A percentile compares a stretch with the other conserved stretches of the same genome.
phyloP scores from a whole-genome alignment of 495 filamentous ascomycete genomes.

The Hypoxylon cercidicola region DNA sequence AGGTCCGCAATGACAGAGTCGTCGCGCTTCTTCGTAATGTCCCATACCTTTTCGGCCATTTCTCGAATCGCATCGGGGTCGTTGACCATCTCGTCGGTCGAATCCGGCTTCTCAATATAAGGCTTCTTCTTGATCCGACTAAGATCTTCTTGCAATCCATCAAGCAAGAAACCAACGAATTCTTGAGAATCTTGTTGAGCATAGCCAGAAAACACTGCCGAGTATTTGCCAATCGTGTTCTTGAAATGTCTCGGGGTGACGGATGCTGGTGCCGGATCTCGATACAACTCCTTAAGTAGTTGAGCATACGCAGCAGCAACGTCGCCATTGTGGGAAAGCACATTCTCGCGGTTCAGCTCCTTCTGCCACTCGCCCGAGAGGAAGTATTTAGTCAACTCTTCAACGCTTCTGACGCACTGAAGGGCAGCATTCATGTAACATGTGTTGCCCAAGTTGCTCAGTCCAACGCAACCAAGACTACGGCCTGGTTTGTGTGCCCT shows the following conservation, averaged over 20 bases:
- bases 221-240: slow-evolving; percentile 77
- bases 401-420: slow-evolving; percentile 90
- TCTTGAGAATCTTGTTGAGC: slow-evolving; percentile 98
- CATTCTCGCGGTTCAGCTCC: slow-evolving; percentile 86
- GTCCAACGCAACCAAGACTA: slow-evolving; percentile 76
- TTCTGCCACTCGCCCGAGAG: slow-evolving; percentile 74
- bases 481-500: slow-evolving; percentile 68
- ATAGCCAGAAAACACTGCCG: slow-evolving; percentile 89
- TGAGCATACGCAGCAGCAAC: slow-evolving; percentile 83
- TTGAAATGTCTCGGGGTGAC: slow-evolving; percentile 84
- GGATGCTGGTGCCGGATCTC: slow-evolving; percentile 65
- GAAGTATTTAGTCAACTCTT: slow-evolving; percentile 93
- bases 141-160: slow-evolving; percentile 93
- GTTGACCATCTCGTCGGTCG: slow-evolving; percentile 94
- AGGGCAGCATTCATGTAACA: slow-evolving; percentile 99
- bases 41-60: slow-evolving; percentile 87
- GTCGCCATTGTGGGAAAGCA: slow-evolving; percentile 81
- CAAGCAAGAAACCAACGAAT: slow-evolving; percentile 94
- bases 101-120: slow-evolving; percentile 97
- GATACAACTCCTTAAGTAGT: slow-evolving; percentile 79
- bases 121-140: slow-evolving; percentile 95
- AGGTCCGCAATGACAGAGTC: slow-evolving; percentile 94
- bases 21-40: slow-evolving; percentile 91
- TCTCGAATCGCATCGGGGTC: slow-evolving; percentile 78
- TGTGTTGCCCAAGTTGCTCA: slow-evolving; percentile 93